Conservation (phyloP, 768 basidiomycete species). For the Russula dissimulans region DNA sequence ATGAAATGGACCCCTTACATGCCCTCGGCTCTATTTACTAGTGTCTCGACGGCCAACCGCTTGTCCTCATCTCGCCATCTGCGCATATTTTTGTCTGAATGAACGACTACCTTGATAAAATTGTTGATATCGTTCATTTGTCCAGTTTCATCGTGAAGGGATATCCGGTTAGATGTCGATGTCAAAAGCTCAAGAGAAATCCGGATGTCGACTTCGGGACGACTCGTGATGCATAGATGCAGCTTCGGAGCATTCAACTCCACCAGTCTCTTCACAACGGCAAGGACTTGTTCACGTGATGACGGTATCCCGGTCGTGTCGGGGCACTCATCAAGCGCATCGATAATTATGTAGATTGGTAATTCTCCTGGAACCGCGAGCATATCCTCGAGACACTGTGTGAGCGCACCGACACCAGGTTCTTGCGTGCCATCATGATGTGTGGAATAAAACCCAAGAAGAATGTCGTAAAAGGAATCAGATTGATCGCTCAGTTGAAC, state of each 20-base stretch:
- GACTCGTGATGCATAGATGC: neutral
- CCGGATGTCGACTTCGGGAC: neutral
- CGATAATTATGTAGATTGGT: neutral
- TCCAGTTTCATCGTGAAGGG: neutral
- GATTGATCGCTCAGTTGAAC: neutral
- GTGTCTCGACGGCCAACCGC: neutral
- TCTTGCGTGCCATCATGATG: neutral
- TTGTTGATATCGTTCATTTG: neutral
- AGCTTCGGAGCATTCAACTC: neutral
- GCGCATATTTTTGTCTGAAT: neutral
- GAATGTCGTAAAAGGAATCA: neutral
- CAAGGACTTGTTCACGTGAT: neutral
- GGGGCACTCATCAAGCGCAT: neutral
- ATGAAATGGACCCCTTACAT: neutral
- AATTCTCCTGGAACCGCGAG: neutral
- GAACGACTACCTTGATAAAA: neutral
- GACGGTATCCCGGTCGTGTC: neutral
- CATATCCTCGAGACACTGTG: neutral
- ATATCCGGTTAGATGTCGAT: neutral
- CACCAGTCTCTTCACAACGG: neutral
- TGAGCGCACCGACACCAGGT: neutral
- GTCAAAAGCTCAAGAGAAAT: neutral
- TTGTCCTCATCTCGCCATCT: neutral
- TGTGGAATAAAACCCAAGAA: neutral
- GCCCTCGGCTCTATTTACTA: neutral